phyloP scores from a whole-genome alignment of 139 green algal species.

The Mychonastes homosphaera region DNA sequence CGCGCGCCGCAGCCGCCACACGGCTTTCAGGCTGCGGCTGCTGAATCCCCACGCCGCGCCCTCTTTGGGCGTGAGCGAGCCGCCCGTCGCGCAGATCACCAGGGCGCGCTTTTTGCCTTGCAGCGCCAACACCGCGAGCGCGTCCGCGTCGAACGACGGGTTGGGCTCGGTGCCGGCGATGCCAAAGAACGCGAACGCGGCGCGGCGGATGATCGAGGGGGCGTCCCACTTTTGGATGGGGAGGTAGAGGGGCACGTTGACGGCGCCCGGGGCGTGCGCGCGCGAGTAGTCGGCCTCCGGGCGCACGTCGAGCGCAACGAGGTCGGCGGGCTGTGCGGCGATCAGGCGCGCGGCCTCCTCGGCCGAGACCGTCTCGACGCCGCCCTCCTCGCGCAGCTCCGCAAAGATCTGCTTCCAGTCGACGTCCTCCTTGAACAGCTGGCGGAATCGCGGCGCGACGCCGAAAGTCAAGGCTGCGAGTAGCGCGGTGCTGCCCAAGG shows the following conservation, averaged over 20 bases:
- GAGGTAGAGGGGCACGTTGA: conserved; percentile 34
- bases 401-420: conserved; percentile 18
- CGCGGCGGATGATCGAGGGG: conserved; percentile 17
- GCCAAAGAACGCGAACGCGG: conserved; percentile 30
- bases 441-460: conserved; percentile 14
- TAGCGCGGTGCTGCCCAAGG: no score
- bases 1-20: no score
- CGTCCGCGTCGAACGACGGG: not conserved
- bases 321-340: not conserved
- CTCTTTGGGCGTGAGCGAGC: no score
- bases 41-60: no score
- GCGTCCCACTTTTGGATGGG: conserved; percentile 22
- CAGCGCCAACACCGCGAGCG: no score
- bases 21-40: no score
- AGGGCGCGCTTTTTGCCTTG: no score
- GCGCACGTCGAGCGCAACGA: conserved; percentile 38
- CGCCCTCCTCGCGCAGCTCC: not conserved
- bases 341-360: no score
- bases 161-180: conserved; percentile 31
- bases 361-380: conserved; percentile 15
- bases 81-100: no score
- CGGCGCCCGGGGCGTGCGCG: conserved; percentile 15
- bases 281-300: conserved; percentile 19
- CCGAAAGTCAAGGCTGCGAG: no score
- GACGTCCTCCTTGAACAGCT: conserved; percentile 19